A percentile compares a stretch with the other conserved stretches of the same genome.
phyloP scores from a whole-genome alignment of 257 asterid genomes.

The Echites panduratus region DNA sequence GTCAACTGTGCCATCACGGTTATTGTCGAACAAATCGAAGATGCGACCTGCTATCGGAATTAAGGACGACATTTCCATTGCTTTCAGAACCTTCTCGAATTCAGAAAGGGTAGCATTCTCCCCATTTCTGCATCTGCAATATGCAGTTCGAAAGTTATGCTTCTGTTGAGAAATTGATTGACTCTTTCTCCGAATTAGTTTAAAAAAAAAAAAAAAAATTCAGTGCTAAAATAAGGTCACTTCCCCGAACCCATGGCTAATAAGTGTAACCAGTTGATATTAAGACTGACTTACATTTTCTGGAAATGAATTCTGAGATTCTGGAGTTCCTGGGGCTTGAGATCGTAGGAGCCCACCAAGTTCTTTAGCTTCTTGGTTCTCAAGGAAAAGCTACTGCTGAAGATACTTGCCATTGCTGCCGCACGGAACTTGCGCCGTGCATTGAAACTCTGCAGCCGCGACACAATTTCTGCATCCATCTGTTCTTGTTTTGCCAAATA shows the following conservation, averaged over 20 bases:
- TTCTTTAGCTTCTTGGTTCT: conserved; percentile 64
- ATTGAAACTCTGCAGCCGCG: conserved; percentile 60
- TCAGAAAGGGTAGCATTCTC: conserved; percentile 64
- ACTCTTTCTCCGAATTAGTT: too few relatives aligned
- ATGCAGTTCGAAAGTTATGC: too few relatives aligned
- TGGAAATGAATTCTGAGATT: conserved; percentile 61
- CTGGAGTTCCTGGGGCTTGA: conserved; percentile 72
- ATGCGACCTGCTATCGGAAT: conserved; percentile 67
- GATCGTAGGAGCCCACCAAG: conserved; percentile 71
- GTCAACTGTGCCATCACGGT: conserved; percentile 72
- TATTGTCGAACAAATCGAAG: conserved; percentile 70
- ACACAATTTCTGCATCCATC: conserved; percentile 76
- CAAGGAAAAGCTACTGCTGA: conserved; percentile 72
- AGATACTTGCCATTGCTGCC: conserved; percentile 80
- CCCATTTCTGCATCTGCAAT: conserved; percentile 59
- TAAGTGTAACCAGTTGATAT: too few relatives aligned
- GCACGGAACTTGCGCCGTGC: conserved; percentile 87
- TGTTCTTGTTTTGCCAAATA: conserved; percentile 68
- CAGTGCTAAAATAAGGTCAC: too few relatives aligned
- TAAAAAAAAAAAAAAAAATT: too few relatives aligned
- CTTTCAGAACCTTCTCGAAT: conserved; percentile 72
- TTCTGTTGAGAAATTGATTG: too few relatives aligned
- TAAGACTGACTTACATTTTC: conserved; percentile 60
- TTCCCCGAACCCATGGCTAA: too few relatives aligned
- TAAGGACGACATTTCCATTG: conserved; percentile 66